These are phyloP conservation scores for Fraxinus dipetala DNA, from an alignment of 305 asterid species.

Conservation along the genomic window DNA sequence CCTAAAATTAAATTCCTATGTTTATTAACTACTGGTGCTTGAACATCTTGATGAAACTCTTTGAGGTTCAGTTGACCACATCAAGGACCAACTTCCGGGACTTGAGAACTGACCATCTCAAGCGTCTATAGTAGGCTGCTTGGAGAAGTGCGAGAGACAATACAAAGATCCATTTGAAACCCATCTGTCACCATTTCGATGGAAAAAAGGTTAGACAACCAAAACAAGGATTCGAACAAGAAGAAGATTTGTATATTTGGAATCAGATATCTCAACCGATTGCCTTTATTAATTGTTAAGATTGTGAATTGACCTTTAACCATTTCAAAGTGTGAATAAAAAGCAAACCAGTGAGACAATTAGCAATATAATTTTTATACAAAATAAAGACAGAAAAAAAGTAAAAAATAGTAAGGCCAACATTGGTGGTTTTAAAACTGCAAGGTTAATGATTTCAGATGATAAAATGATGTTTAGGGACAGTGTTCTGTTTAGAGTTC, in stretches of 20 bases:
- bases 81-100: slow-evolving; percentile 72
- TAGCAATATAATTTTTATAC: background rate
- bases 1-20: background rate
- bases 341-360: background rate
- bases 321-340: background rate
- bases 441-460: background rate
- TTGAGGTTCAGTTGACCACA: slow-evolving; percentile 46
- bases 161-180: slow-evolving; percentile 74
- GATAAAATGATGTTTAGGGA: background rate
- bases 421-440: background rate
- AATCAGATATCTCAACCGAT: background rate
- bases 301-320: background rate
- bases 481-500: background rate
- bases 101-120: slow-evolving; percentile 68
- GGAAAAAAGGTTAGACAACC: background rate
- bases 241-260: background rate
- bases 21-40: background rate
- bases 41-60: background rate
- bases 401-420: background rate
- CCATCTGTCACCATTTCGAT: slow-evolving; percentile 51
- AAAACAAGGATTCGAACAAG: background rate
- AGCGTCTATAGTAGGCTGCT: slow-evolving; percentile 66
- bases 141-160: slow-evolving; percentile 71
- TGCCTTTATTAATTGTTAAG: background rate
- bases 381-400: background rate